Evolutionary conservation across 163 green algal species (phyloP).

Genomic region (Smithsoniella earleae): DNA sequence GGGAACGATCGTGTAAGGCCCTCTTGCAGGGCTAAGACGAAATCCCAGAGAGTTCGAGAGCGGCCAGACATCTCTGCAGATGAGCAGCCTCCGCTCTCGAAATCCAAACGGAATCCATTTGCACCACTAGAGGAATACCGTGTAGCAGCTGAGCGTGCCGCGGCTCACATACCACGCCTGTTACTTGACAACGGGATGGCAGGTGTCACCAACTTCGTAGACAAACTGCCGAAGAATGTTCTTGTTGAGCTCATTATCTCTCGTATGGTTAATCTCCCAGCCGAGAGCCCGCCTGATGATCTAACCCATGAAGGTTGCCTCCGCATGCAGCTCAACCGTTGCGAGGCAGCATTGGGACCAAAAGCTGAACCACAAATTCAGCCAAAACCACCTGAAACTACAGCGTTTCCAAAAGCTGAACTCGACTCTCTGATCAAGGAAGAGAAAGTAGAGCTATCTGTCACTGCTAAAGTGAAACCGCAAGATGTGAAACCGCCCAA

Average conservation of each 20-base stretch:
- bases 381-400: background rate
- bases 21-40: background rate
- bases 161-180: background rate
- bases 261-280: background rate
- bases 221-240: background rate
- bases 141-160: background rate
- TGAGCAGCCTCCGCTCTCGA: background rate
- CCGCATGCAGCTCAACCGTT: background rate
- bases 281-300: background rate
- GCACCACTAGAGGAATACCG: background rate
- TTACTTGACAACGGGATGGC: background rate
- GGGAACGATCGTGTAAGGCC: no score
- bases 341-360: background rate
- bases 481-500: background rate
- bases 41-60: slow-evolving; percentile 8
- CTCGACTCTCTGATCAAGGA: no score
- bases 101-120: no score
- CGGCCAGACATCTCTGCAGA: background rate
- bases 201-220: slow-evolving; percentile 1
- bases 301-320: background rate
- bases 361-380: background rate
- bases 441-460: no score
- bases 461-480: background rate
- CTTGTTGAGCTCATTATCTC: slow-evolving; percentile 26
- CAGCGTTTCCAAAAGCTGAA: background rate